A percentile compares a stretch with the other conserved stretches of the same genome.
Evolutionary conservation across 805 yeast species (phyloP).

Genomic region (Lachancea thermotolerans): DNA sequence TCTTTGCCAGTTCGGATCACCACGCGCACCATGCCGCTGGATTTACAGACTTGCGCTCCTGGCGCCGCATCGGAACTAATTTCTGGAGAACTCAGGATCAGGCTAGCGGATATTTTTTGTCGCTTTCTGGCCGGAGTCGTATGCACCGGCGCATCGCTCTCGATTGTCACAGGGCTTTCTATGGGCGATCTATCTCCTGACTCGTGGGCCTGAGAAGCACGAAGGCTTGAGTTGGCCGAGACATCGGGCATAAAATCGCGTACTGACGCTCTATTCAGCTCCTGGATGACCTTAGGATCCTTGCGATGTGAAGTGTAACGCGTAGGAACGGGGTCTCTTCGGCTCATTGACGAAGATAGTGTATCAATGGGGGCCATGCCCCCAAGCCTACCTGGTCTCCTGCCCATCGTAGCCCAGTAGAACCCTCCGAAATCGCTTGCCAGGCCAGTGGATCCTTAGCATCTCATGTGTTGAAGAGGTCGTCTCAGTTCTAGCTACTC

Average conservation of each 20-base stretch:
- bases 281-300: slow-evolving; percentile 16
- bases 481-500: too few species aligned
- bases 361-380: slow-evolving; percentile 11
- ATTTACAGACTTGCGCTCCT: not conserved
- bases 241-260: slow-evolving; percentile 9
- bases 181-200: not conserved
- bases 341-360: slow-evolving; percentile 5
- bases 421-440: not conserved
- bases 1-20: not conserved
- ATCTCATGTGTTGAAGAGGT: too few species aligned
- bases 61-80: not conserved
- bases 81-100: not conserved
- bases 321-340: slow-evolving; percentile 6
- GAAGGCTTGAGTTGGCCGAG: not conserved
- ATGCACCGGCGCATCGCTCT: not conserved
- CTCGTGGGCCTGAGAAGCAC: not conserved
- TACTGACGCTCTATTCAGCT: slow-evolving; percentile 12
- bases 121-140: not conserved
- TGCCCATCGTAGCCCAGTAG: slow-evolving; percentile 1
- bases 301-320: slow-evolving; percentile 17
- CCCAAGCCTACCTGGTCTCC: slow-evolving; percentile 8
- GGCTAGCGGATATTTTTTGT: not conserved
- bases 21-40: slow-evolving; percentile 11
- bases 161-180: not conserved
- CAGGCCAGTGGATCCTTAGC: not conserved